A percentile compares a stretch with the other conserved stretches of the same genome.
These are phyloP conservation scores for Pisolithus sp. DNA, from an alignment of 768 basidiomycete species.

Conservation along the genomic window DNA sequence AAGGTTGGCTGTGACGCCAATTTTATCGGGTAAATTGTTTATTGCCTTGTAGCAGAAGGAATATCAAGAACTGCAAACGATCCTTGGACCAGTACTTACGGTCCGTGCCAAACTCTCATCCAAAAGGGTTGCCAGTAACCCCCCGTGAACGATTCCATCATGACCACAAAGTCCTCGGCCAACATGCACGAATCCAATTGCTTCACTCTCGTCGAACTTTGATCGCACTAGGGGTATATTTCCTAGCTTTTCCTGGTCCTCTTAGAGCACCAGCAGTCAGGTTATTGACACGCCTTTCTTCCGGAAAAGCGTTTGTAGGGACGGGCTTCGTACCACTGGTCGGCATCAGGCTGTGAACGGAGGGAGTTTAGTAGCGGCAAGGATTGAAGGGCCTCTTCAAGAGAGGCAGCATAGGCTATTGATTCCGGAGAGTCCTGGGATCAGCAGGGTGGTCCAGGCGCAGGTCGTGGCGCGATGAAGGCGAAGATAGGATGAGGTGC, in stretches of 20 bases:
- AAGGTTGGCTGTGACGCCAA: slow-evolving; percentile 90
- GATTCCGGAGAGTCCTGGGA: slow-evolving; percentile 53
- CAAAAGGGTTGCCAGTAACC: slow-evolving; percentile 80
- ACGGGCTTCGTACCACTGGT: slow-evolving; percentile 71
- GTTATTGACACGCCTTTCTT: slow-evolving; percentile 71
- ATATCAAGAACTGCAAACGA: background rate
- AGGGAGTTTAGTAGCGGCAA: slow-evolving; percentile 53
- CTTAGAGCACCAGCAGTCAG: slow-evolving; percentile 80
- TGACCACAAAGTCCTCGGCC: slow-evolving; percentile 87
- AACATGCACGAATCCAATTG: slow-evolving; percentile 67
- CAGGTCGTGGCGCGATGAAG: slow-evolving; percentile 68
- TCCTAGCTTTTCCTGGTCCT: slow-evolving; percentile 83
- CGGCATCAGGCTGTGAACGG: slow-evolving; percentile 41
- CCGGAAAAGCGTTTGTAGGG: slow-evolving; percentile 68
- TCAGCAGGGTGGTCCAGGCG: slow-evolving; percentile 61
- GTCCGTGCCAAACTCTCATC: slow-evolving; percentile 82
- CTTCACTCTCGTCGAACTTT: slow-evolving; percentile 69
- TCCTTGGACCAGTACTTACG: slow-evolving; percentile 39
- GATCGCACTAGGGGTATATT: slow-evolving; percentile 71
- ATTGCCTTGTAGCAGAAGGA: slow-evolving; percentile 52
- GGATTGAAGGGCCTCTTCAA: slow-evolving; percentile 66
- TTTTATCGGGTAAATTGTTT: slow-evolving; percentile 75
- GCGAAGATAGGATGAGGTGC: slow-evolving; percentile 63
- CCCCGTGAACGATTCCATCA: slow-evolving; percentile 93
- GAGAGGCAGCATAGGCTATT: slow-evolving; percentile 43